These are phyloP conservation scores for Helianthus tuberosus DNA, from an alignment of 129 eudicot species.

Conservation along the genomic window DNA sequence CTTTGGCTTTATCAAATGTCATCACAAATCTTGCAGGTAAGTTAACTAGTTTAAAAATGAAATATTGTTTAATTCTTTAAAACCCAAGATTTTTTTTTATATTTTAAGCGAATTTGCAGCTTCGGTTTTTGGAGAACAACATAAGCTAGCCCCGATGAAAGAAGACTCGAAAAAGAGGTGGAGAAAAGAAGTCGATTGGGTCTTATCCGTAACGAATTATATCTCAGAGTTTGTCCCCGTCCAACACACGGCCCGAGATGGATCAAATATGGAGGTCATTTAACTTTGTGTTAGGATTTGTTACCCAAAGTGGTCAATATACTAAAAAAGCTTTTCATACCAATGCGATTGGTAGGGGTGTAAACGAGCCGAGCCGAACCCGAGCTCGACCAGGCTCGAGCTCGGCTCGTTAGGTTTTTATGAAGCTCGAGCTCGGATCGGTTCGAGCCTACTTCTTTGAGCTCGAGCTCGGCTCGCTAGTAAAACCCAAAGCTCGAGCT, in stretches of 20 bases:
- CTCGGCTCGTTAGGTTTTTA: no score
- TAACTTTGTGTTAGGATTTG: conserved; percentile 22
- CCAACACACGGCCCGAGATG: conserved; percentile 65
- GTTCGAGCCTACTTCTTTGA: no score
- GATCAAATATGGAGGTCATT: conserved; percentile 80
- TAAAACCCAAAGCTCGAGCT: no score
- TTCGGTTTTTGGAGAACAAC: conserved; percentile 85
- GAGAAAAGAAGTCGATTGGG: conserved; percentile 88
- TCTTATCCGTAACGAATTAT: conserved; percentile 77
- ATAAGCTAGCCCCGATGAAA: conserved; percentile 74
- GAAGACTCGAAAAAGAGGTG: conserved; percentile 73
- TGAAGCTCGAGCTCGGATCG: no score
- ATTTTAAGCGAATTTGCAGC: conserved; percentile 45
- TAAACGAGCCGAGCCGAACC: no score
- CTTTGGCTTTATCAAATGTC: conserved; percentile 86
- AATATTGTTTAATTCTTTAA: conserved; percentile 10
- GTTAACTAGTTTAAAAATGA: not conserved
- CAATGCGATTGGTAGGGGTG: not conserved
- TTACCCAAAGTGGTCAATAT: not conserved
- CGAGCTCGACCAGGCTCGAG: no score
- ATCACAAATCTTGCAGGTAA: conserved; percentile 91
- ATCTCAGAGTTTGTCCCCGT: conserved; percentile 79
- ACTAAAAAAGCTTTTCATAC: no score
- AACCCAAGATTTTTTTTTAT: no score
- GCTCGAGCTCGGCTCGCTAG: no score